Base-by-base conservation (phyloP, 805 yeast species). In the Wickerhamiella slavikovae region DNA sequence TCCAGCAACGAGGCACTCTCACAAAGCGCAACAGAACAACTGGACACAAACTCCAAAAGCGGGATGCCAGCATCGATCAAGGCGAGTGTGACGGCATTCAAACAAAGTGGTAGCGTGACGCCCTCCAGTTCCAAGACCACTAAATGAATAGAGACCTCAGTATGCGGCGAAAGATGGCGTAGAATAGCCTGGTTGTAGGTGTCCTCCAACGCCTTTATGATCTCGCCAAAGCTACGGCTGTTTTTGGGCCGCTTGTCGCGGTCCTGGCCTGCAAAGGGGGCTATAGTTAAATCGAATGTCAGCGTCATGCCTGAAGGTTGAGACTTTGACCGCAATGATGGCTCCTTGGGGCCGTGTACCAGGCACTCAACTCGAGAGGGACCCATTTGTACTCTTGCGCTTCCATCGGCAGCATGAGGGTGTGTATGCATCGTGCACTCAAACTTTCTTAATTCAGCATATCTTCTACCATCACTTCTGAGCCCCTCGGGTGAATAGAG, bases 401-500 rank as follows among this genome's bases (percentile, higher is more conserved):
- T 83, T 5, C 96, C 98, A 52, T 85, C 95, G 2, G 89, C 64
- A 1, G 51, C 37, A 40, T 64, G 68, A 4, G 93, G 80, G 44
- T 83, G 95, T 1, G 96, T 82, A 44, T 80, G 80, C 31, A 79
- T 69, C 13, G 69, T 65, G 46, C 93, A 77, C 22, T 67, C 68
- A 44, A 89, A 78, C 18, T 71, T 63, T 29, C 96, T 70, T 25
- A 83, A 61, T 50, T 89, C 98, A 44, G 85, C 80, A 82, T 89
- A 82, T 37, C 98, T 64, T 42, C 98, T 68, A 2, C 98, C 98
- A 49, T 89, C 96, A 10, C 34, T 58, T 38, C 98, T 62, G 27
- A 89, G 62, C 4, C 98, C 98, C 52, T 89, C 96, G 5, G 94
- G 94, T 0, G 95, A 83, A 47, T 78, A 85, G 26, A 89, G 52